Conservation (phyloP, 768 basidiomycete genomes). For the Arthromyces matolae region DNA sequence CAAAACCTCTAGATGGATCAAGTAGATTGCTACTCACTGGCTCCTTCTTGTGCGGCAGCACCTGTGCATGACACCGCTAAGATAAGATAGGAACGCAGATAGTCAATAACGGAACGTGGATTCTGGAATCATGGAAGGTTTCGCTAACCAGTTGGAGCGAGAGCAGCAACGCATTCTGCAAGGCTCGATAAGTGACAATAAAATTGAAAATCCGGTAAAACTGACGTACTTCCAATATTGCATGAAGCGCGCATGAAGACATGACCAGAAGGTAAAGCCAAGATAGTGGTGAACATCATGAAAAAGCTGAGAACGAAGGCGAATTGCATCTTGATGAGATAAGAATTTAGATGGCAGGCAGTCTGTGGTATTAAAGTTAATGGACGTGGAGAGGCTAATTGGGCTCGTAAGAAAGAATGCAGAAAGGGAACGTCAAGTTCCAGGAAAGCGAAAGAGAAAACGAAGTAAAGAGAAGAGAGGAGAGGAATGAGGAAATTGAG, state of each 20-base stretch:
- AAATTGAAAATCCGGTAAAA: neutral
- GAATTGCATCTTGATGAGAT: constrained; percentile 12
- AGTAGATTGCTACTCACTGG: constrained; percentile 2
- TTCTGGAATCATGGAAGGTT: neutral
- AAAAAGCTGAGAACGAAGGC: constrained; percentile 5
- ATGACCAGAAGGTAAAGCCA: constrained; percentile 10
- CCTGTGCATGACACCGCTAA: constrained; percentile 8
- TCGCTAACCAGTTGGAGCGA: constrained; percentile 11
- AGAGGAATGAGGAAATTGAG: too few species aligned
- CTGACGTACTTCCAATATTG: constrained; percentile 9
- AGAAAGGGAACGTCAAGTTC: constrained; percentile 16
- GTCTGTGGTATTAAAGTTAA: neutral
- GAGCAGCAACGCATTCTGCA: constrained; percentile 13
- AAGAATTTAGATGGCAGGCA: neutral
- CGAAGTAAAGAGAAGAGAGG: too few species aligned
- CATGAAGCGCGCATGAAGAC: constrained; percentile 12
- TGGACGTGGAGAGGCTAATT: neutral
- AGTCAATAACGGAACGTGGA: neutral
- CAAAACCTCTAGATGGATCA: neutral
- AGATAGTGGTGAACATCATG: constrained; percentile 7
- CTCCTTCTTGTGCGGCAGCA: constrained; percentile 12
- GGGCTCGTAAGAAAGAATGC: constrained; percentile 6
- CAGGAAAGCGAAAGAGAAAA: constrained; percentile 3
- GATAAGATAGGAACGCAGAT: too few species aligned
- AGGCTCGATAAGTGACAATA: neutral